Conservation (phyloP, 345 rosid species). For the Rhizophora apiculata region DNA sequence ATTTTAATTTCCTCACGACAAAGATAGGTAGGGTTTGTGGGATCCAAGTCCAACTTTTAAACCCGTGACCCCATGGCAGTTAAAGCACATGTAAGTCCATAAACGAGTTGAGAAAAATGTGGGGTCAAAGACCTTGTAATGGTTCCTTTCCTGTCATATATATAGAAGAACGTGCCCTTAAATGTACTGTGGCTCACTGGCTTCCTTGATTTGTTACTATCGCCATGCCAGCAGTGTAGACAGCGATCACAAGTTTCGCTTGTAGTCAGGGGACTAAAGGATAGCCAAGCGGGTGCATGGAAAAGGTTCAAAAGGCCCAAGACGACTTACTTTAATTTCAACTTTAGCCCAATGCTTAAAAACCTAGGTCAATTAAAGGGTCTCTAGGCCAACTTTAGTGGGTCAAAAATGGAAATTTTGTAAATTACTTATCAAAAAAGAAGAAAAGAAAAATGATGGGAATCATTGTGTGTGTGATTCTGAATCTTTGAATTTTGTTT, state of each 20-base stretch:
- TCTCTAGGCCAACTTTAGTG: neutral
- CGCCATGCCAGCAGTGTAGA: conserved; percentile 39
- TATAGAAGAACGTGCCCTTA: conserved; percentile 38
- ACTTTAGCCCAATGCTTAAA: neutral
- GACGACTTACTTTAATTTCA: neutral
- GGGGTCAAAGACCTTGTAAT: conserved; percentile 10
- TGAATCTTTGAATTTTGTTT: neutral
- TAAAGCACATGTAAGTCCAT: too few species aligned
- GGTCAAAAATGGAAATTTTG: neutral
- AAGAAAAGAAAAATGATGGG: neutral
- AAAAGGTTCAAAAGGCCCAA: conserved; percentile 1
- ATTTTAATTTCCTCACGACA: too few species aligned
- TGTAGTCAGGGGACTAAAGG: too few species aligned
- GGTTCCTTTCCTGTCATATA: neutral
- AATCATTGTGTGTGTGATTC: neutral
- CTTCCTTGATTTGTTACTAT: conserved; percentile 44
- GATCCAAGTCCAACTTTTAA: too few species aligned
- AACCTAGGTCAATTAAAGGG: neutral
- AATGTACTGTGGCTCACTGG: neutral
- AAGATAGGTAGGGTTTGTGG: too few species aligned
- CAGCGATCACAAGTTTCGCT: conserved; percentile 25
- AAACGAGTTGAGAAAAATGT: neutral
- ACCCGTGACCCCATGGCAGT: neutral
- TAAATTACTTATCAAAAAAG: too few species aligned
- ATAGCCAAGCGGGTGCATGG: neutral